Percentiles rank a stretch among this genome's conserved stretches.
Conservation (phyloP, 495 filamentous ascomycete species). For the Podospora anserina region DNA sequence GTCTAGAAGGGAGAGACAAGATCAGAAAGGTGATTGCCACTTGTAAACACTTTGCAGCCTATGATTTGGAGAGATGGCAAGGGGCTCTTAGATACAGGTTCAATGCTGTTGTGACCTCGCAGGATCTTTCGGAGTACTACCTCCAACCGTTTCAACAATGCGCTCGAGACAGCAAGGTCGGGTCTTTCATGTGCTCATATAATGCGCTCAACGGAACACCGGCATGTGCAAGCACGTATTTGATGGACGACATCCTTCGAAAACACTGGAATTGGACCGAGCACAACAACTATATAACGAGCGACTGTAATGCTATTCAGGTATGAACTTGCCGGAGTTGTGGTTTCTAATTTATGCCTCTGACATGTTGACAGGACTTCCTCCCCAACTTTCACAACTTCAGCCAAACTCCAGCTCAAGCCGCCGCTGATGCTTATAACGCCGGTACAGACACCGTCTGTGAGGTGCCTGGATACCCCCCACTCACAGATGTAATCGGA, state of each 20-base stretch:
- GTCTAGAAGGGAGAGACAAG: constrained; percentile 20
- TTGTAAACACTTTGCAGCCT: constrained; percentile 46
- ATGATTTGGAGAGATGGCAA: constrained; percentile 56
- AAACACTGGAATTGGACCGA: constrained; percentile 47
- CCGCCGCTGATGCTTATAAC: constrained; percentile 35
- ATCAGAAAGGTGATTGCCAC: constrained; percentile 24
- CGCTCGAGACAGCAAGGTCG: constrained; percentile 44
- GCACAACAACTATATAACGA: constrained; percentile 41
- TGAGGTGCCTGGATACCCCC: constrained; percentile 26
- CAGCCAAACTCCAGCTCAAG: constrained; percentile 30
- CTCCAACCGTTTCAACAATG: constrained; percentile 46
- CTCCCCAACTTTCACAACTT: constrained; percentile 37
- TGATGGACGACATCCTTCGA: constrained; percentile 43
- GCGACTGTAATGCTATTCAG: constrained; percentile 39
- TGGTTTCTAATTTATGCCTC: not conserved
- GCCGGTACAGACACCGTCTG: constrained; percentile 42
- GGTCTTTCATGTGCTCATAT: constrained; percentile 49
- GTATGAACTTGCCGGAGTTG: not conserved
- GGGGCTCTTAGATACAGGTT: constrained; percentile 35
- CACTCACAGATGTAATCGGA: constrained; percentile 28
- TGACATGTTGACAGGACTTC: constrained; percentile 12
- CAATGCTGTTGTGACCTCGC: constrained; percentile 40
- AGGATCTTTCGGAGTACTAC: constrained; percentile 49
- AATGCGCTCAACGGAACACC: constrained; percentile 48
- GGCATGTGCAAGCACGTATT: constrained; percentile 41